Evolutionary conservation across 2,329 filamentous ascomycete genomes (phyloP), one percentile per base, ranked within the genome.

Genomic region (Aspergillus sp.): DNA sequence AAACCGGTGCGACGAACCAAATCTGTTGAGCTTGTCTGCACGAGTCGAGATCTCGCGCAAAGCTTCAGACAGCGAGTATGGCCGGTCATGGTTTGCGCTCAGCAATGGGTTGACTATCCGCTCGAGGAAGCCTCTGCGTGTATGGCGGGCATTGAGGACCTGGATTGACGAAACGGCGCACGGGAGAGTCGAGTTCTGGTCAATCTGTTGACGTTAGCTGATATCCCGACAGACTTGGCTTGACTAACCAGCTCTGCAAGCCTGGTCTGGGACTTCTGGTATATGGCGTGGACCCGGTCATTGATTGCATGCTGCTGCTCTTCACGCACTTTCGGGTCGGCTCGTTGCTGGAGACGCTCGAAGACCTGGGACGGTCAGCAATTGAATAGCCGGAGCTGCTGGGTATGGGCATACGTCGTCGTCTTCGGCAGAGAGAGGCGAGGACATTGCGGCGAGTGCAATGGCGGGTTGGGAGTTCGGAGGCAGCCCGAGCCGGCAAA

Each of bases 141-240:
- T 94, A 54, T 91, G 79, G 39, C 74, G 72, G 27, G 85, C 86
- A 53, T 86, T 83, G 40, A 93, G 75, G 39, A 98, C 71, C 48
- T 82, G 78, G 53, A 98, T 75, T 27, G 85, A 83, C 48, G 84
- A 84, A 55, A 98, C 80, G 10, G 86, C 85, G 49, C 91, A 84
- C 25, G 91, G 89, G 36, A 91, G 75, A 26, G 84, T 84, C 44
- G 82, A 80, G 58, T 96, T 93, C 61, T 82, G 75, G 45, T 78
- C 74, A 51, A 93, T 74, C 82, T 86, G 43, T 39, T 47, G 33
- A 33, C 26, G 41, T 39, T n/a, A n/a, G n/a, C n/a, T n/a, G n/a
- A n/a, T n/a, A n/a, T n/a, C n/a, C n/a, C n/a, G n/a, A n/a, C n/a
- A n/a, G n/a, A n/a, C n/a, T n/a, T n/a, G n/a, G n/a, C n/a, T n/a